Evolutionary conservation across 2,329 filamentous ascomycete genomes (phyloP), one percentile per base, ranked within the genome.

Genomic region (Macrophomina pseudophaseolina): DNA sequence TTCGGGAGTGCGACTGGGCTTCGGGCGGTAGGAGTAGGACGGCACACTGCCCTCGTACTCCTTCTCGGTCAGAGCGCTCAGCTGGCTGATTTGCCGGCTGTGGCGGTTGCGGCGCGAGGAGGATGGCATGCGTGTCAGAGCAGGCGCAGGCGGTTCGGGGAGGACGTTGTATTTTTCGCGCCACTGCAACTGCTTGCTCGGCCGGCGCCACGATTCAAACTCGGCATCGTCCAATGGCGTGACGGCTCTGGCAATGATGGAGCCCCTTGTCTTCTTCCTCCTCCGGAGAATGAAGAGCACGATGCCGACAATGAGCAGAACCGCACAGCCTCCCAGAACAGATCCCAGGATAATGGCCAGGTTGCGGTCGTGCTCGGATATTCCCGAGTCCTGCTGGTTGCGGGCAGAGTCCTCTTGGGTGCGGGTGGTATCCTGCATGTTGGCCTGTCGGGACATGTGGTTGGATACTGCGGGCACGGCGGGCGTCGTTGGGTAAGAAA

Each of bases 151-250:
- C 23, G 60, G 51, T 40, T 64, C 65, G 30, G 65, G 65, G n/a
- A 67, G 58, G 23, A 63, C 42, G 49, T 54, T 53, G 56, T 66
- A 59, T 53, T 77, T 78, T 49, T 78, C 75, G 18, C 73, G 72
- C 40, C 73, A 74, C 62, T 76, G 71, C 48, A 74, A 74, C 65
- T 78, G 75, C 64, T 77, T 75, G 70, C 75, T 78, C 14, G 77
- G 77, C 46, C 76, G 69, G 58, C 77, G 72, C 77, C 77, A 79
- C 54, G 77, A 79, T 70, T 79, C 77, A 63, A 79, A 79, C 69
- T 78, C 77, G 66, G 77, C 77, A 52, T 79, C 77, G 70, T 78
- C 76, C 52, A 79, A 69, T 63, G 77, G 77, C 44, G 77, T 79
- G 38, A 78, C 76, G 28, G 77, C 74, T 68, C 77, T 75, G 16